Base-by-base conservation (phyloP, 768 basidiomycete genomes). In the Leccinum pellstonianum region DNA sequence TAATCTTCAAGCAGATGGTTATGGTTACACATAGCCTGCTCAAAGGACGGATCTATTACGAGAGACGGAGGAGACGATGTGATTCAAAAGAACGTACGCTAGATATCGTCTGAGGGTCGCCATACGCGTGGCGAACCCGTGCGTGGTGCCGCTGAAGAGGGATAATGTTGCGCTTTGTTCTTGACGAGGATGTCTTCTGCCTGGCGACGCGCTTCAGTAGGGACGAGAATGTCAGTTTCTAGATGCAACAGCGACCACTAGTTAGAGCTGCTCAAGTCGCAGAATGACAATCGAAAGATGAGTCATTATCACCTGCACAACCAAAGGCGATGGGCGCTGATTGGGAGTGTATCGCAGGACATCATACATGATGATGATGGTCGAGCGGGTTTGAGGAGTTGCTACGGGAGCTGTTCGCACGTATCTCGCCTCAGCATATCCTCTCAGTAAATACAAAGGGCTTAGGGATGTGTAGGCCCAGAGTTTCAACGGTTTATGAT, bases 1-100 rank as follows among this genome's bases (percentile, higher is more conserved):
- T 80, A 86, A 66, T 88, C 86, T 65, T 85, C 83, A 4, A 87
- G 53, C 4, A 87, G 68, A 67, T 85, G 70, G 50, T 82, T 71
- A 83, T 31, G 85, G 78, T 0, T 85, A 29, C 9, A 29, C 27
- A 29, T 29, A 29, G 27, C n/a, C n/a, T n/a, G 11, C 17, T 10
- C 82, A 59, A 69, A 85, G 14, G 1, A 47, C 1, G 23, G 19
- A 8, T 10, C 8, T 43, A n/a, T 43, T 43, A n/a, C 41, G n/a
- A 9, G 41, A 43, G n/a, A 43, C 41, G 38, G 17, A 41, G 38
- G 37, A 17, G 7, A 17, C 3, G 15, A n/a, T n/a, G 3, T n/a
- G n/a, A 43, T 4, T 41, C 38, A 8, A n/a, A 41, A 10, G 41
- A 19, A 62, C 64, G 17, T 41, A 73, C 68, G 64, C 49, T 73